A percentile compares a stretch with the other conserved stretches of the same genome.
Conservation (phyloP, 148 eudicot genomes). For the Rhododendron molle region DNA sequence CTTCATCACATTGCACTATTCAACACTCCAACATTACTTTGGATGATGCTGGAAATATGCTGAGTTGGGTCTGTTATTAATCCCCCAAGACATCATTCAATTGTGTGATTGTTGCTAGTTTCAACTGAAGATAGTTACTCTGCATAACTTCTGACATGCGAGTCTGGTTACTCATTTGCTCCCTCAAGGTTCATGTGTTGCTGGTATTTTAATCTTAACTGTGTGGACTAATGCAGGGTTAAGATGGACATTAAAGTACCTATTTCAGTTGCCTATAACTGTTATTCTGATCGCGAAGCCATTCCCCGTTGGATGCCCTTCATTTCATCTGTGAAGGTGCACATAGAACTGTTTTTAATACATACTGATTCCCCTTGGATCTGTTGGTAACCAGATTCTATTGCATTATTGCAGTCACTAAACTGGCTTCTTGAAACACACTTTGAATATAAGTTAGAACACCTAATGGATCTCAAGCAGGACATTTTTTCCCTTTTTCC, state of each 20-base stretch:
- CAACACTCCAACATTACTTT: background rate
- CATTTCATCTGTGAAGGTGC: constrained; percentile 87
- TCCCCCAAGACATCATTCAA: background rate
- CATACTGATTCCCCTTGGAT: background rate
- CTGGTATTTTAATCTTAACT: background rate
- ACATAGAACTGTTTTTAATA: background rate
- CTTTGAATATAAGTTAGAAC: background rate
- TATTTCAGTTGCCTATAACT: constrained; percentile 71
- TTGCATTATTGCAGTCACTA: background rate
- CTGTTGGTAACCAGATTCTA: background rate
- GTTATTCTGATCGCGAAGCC: constrained; percentile 86
- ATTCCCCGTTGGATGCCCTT: constrained; percentile 94
- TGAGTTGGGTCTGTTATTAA: background rate
- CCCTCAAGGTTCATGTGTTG: background rate
- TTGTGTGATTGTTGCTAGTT: background rate
- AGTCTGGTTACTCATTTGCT: background rate
- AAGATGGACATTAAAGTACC: constrained; percentile 81
- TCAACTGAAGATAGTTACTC: background rate
- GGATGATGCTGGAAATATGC: background rate
- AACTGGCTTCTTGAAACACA: background rate
- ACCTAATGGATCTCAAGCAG: background rate
- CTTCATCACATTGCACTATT: background rate
- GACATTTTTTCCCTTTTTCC: background rate
- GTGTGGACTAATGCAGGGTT: constrained; percentile 36
- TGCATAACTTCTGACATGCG: background rate